Evolutionary conservation across 768 basidiomycete genomes (phyloP), one percentile per base, ranked within the genome.

Genomic region (Lactifluus pinguis): DNA sequence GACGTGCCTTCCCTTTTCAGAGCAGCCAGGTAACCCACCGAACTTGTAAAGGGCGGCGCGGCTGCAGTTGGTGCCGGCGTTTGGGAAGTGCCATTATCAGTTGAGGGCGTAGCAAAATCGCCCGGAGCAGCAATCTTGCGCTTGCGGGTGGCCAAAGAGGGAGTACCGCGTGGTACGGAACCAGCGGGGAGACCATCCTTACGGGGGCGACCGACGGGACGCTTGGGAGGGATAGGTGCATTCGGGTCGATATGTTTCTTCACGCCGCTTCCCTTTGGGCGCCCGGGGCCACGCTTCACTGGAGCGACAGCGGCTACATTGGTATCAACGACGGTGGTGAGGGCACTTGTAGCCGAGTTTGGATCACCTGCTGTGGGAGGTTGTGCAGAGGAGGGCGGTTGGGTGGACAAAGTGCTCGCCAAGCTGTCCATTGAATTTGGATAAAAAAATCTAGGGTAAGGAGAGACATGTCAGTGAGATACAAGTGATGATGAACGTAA

Each of bases 131-230:
- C 65, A 9, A 66, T 54, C 39, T 61, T 66, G 42, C 65, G 65
- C 49, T 64, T 64, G 53, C 65, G 65, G 5, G 41, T 47, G 45
- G 41, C n/a, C 6, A 57, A 45, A 11, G 59, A 69, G n/a, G 80
- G 70, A 21, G 76, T 71, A 36, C 78, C 72, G 14, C 72, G 76
- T 6, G 69, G 71, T 19, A 86, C 81, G 10, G 86, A 85, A 13
- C 89, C 89, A 34, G 89, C 85, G 44, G 89, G 89, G 41, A 88
- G 79, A 0, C 89, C 89, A 66, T 91, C 89, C 71, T 91, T 89
- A 66, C 89, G 74, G 3, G 89, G 89, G 14, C 89, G 77, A 1
- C 89, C 89, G 2, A 91, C 89, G 15, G 89, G 89, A 49, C 89
- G 77, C 71, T 89, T 90, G 55, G 82, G 72, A 72, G 86, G 87